These are phyloP conservation scores for Polyporus tsugae DNA, from an alignment of 1,284 basidiomycete species.

Conservation along the genomic window DNA sequence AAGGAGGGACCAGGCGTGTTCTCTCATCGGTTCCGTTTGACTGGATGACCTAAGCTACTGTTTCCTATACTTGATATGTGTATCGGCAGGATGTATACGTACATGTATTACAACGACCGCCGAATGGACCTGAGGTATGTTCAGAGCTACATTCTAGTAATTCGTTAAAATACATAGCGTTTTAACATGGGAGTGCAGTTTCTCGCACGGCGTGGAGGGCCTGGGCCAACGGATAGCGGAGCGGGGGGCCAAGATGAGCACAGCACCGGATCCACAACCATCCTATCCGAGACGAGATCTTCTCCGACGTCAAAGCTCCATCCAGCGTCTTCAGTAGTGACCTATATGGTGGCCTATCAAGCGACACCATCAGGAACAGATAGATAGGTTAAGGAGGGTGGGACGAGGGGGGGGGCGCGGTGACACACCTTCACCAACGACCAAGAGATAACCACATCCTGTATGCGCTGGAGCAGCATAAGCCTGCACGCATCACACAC, in stretches of 20 bases:
- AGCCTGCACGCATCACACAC: constrained; percentile 58
- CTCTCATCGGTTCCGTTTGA: not conserved
- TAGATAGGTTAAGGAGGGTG: not conserved
- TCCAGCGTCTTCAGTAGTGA: not conserved
- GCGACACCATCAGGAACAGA: not conserved
- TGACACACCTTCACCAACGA: constrained; percentile 70
- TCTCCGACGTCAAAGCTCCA: not conserved
- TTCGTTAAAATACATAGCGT: not conserved
- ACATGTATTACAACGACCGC: not conserved
- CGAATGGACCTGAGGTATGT: not conserved
- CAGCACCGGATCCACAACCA: not conserved
- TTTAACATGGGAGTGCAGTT: not conserved
- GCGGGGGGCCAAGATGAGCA: not conserved
- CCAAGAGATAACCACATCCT: constrained; percentile 72
- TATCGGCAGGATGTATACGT: constrained; percentile 2
- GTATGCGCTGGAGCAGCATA: constrained; percentile 66
- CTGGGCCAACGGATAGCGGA: not conserved
- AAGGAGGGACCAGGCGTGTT: not conserved
- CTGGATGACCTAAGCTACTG: not conserved
- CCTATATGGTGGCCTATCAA: not conserved
- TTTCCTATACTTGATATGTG: not conserved
- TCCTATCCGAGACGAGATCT: not conserved
- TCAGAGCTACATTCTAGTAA: not conserved
- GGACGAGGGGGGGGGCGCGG: not conserved
- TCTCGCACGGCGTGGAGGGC: not conserved